Percentiles rank a stretch among this genome's conserved stretches.
Evolutionary conservation across 148 eudicot species (phyloP).

Genomic region (Tetragonia tetragonoides): DNA sequence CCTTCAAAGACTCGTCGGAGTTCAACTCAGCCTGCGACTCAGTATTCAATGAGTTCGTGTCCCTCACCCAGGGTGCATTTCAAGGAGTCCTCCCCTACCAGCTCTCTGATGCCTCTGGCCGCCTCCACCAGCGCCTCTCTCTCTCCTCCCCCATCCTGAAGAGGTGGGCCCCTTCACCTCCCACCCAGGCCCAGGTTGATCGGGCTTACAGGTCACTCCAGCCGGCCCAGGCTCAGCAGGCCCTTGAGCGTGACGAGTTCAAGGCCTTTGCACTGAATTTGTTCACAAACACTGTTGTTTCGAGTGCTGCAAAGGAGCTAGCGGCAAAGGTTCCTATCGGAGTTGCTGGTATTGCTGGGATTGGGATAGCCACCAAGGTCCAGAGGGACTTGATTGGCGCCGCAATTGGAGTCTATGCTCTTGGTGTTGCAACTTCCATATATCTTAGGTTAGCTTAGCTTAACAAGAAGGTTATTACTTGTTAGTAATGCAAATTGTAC

Average conservation of each 20-base stretch:
- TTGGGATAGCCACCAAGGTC: conserved; percentile 47
- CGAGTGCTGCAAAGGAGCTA: conserved; percentile 38
- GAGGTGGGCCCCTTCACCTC: conserved; percentile 60
- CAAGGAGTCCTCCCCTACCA: conserved; percentile 72
- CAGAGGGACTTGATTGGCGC: conserved; percentile 51
- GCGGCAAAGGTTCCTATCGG: conserved; percentile 50
- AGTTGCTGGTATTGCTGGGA: conserved; percentile 62
- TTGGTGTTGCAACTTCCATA: conserved; percentile 54
- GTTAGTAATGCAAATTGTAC: too few relatives aligned
- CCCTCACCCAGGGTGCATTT: conserved; percentile 59
- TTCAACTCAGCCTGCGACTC: conserved; percentile 65
- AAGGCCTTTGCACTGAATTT: conserved; percentile 49
- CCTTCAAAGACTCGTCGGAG: conserved; percentile 37
- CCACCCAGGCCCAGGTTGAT: conserved; percentile 57
- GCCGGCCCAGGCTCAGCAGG: conserved; percentile 10
- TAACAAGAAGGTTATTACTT: too few relatives aligned
- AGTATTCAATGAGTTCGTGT: conserved; percentile 41
- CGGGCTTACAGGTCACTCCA: conserved; percentile 30
- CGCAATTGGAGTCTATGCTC: conserved; percentile 65
- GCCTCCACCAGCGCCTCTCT: conserved; percentile 58
- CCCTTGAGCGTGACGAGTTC: conserved; percentile 42
- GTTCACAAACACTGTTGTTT: conserved; percentile 48
- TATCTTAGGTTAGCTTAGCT: conserved; percentile 44
- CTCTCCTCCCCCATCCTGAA: conserved; percentile 44
- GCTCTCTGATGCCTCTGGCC: conserved; percentile 52